Evolutionary conservation across 1,284 basidiomycete genomes (phyloP).

Genomic region (Cutaneotrichosporon dermatis): DNA sequence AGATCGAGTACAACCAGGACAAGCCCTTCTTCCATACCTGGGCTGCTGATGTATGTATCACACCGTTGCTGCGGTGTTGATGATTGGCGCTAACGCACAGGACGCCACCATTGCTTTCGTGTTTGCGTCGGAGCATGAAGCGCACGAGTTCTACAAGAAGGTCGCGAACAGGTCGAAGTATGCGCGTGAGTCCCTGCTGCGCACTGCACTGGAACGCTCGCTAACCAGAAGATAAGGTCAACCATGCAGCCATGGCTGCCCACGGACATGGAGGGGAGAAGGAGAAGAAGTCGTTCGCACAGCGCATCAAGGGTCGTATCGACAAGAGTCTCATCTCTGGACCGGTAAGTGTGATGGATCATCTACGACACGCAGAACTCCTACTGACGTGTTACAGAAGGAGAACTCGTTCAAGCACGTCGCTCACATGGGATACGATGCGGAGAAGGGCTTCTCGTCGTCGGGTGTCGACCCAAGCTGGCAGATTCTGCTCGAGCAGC

Average conservation of each 20-base stretch:
- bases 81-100: conserved; percentile 55
- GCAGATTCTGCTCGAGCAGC: conserved; percentile 68
- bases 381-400: conserved; percentile 32
- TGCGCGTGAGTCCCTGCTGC: conserved; percentile 49
- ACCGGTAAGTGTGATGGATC: conserved; percentile 53
- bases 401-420: conserved; percentile 80
- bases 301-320: conserved; percentile 66
- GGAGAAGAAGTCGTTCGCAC: conserved; percentile 42
- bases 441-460: conserved; percentile 78
- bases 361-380: no score
- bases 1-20: conserved; percentile 79
- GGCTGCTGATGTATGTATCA: conserved; percentile 72
- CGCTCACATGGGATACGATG: conserved; percentile 91
- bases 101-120: conserved; percentile 67
- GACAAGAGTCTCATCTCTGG: conserved; percentile 88
- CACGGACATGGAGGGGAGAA: conserved; percentile 25
- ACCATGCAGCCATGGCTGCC: conserved; percentile 18
- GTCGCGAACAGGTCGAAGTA: conserved; percentile 66
- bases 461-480: conserved; percentile 90
- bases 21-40: conserved; percentile 92
- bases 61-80: conserved; percentile 55
- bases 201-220: no score
- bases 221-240: conserved; percentile 35
- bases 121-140: conserved; percentile 83
- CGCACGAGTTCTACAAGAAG: conserved; percentile 84